A percentile compares a stretch with the other conserved stretches of the same genome.
These are phyloP conservation scores for Pogostemon cablin DNA, from an alignment of 257 asterid species.

Conservation along the genomic window DNA sequence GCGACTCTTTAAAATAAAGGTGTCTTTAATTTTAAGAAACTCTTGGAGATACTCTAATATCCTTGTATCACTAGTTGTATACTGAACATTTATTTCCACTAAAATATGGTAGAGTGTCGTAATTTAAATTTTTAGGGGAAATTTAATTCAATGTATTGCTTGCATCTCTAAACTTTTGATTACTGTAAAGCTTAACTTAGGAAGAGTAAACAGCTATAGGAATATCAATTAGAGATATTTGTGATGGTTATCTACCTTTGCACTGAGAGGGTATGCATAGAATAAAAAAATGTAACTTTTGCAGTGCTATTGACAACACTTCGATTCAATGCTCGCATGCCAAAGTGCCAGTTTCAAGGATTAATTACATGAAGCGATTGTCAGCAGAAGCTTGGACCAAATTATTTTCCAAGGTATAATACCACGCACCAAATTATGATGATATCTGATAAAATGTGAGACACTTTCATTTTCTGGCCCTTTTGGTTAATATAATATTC, in stretches of 20 bases:
- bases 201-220: conserved; percentile 13
- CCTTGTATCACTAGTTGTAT: conserved; percentile 12
- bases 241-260: conserved; percentile 18
- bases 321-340: conserved; percentile 82
- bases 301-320: conserved; percentile 85
- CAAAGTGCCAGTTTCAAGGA: conserved; percentile 78
- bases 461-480: conserved; percentile 12
- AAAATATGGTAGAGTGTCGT: background rate
- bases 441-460: conserved; percentile 28
- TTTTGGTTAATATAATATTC: background rate
- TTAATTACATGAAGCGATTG: conserved; percentile 75
- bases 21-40: too few relatives aligned
- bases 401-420: conserved; percentile 71
- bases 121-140: conserved; percentile 7
- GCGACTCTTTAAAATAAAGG: too few relatives aligned
- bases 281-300: conserved; percentile 33
- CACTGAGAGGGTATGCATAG: conserved; percentile 18
- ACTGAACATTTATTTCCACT: conserved; percentile 3
- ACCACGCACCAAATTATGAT: conserved; percentile 31
- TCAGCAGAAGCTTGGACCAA: conserved; percentile 88
- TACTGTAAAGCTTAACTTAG: conserved; percentile 10
- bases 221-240: conserved; percentile 21
- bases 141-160: conserved; percentile 17
- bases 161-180: conserved; percentile 10
- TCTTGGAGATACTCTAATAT: background rate